phyloP scores from a whole-genome alignment of 768 basidiomycete species.

The Coprinopsis strossmayeri region DNA sequence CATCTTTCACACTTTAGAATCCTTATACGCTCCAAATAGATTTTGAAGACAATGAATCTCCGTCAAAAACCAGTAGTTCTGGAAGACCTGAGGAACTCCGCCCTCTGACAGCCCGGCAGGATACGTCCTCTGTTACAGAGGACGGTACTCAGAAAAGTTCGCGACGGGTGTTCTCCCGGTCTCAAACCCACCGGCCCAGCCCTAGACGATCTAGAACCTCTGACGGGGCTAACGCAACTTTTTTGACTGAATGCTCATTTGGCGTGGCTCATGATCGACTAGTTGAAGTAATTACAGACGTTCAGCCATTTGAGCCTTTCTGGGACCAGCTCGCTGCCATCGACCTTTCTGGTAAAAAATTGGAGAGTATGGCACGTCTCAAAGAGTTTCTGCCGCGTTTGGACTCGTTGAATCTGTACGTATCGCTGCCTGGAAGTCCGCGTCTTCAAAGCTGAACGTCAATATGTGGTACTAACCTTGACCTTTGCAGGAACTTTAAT shows the following conservation, averaged over 20 bases:
- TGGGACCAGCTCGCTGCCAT: constrained; percentile 81
- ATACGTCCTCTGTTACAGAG: constrained; percentile 22
- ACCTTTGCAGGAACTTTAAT: constrained; percentile 55
- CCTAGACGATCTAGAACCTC: constrained; percentile 24
- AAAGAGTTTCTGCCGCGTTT: constrained; percentile 89
- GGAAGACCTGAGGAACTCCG: constrained; percentile 43
- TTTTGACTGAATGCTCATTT: constrained; percentile 96
- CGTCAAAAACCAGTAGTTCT: constrained; percentile 46
- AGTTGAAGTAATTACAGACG: constrained; percentile 88
- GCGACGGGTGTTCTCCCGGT: constrained; percentile 38
- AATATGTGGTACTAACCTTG: constrained; percentile 9
- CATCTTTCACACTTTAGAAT: too few species aligned
- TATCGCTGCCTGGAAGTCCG: constrained; percentile 24
- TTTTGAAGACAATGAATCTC: constrained; percentile 43
- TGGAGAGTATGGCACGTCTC: constrained; percentile 74
- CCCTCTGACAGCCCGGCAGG: constrained; percentile 36
- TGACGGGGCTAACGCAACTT: constrained; percentile 36
- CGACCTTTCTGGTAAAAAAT: constrained; percentile 63
- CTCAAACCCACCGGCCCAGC: constrained; percentile 28
- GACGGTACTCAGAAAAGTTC: constrained; percentile 19
- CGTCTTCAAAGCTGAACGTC: constrained; percentile 8
- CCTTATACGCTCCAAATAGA: constrained; percentile 20
- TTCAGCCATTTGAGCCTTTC: constrained; percentile 89
- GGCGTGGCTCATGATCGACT: constrained; percentile 88
- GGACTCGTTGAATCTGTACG: constrained; percentile 66